Evolutionary conservation across 2,329 filamentous ascomycete species (phyloP).

Genomic region (Chrysoporthe puriensis): DNA sequence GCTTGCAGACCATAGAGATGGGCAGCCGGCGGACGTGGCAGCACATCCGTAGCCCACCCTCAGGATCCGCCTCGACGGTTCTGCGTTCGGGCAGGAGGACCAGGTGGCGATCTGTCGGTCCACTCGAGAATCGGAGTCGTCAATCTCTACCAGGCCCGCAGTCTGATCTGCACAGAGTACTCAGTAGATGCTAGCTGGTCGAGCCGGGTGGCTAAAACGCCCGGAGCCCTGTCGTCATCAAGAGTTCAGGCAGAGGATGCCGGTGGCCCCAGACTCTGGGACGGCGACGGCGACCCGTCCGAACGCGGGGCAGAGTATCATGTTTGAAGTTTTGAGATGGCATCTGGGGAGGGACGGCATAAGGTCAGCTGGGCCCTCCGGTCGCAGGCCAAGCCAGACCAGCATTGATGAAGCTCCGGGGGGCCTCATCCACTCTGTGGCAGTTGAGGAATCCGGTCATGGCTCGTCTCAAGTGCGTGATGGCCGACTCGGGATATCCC

Average conservation of each 20-base stretch:
- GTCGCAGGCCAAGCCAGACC: constrained; percentile 47
- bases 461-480: constrained; percentile 50
- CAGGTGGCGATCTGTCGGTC: constrained; percentile 24
- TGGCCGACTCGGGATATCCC: constrained; percentile 37
- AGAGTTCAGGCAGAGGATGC: background rate
- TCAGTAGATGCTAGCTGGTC: constrained; percentile 5
- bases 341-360: constrained; percentile 44
- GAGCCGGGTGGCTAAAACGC: background rate
- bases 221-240: background rate
- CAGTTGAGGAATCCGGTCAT: constrained; percentile 41
- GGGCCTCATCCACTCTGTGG: constrained; percentile 41
- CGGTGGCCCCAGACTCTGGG: constrained; percentile 30
- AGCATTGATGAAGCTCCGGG: constrained; percentile 42
- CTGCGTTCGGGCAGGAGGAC: constrained; percentile 21
- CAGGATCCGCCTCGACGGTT: constrained; percentile 10
- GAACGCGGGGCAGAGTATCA: constrained; percentile 28
- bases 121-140: constrained; percentile 30
- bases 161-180: constrained; percentile 21
- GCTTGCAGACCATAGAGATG: background rate
- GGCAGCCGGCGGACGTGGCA: constrained; percentile 25
- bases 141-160: constrained; percentile 30
- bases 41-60: constrained; percentile 30
- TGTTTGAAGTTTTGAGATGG: constrained; percentile 35
- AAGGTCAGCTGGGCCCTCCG: constrained; percentile 52
- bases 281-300: constrained; percentile 31